These are phyloP conservation scores for Cladosporium sp. DNA, from an alignment of 2,329 filamentous ascomycete species.

Conservation along the genomic window DNA sequence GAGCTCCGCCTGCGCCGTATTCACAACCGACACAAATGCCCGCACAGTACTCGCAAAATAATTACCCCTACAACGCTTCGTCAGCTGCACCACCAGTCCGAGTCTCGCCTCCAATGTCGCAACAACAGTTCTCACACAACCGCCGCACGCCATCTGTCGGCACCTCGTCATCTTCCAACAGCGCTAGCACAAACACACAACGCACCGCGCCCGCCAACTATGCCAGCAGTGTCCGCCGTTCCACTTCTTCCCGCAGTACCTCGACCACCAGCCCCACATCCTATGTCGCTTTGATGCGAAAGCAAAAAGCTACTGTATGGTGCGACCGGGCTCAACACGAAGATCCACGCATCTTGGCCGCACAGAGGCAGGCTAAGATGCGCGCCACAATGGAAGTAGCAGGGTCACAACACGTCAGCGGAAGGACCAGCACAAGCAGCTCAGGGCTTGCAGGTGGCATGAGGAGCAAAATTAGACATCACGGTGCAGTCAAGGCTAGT, in stretches of 20 bases:
- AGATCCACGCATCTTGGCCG: constrained; percentile 79
- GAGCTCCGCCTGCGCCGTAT: constrained; percentile 16
- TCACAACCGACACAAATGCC: constrained; percentile 9
- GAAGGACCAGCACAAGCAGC: constrained; percentile 37
- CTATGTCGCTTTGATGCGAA: constrained; percentile 93
- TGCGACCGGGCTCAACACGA: constrained; percentile 92
- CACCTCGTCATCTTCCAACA: constrained; percentile 70
- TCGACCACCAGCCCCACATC: constrained; percentile 63
- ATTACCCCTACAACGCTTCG: constrained; percentile 1
- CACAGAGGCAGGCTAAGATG: constrained; percentile 84
- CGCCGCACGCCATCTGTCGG: constrained; percentile 67
- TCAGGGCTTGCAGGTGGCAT: constrained; percentile 54
- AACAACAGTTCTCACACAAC: constrained; percentile 10
- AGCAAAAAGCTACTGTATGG: constrained; percentile 98
- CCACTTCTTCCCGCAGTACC: constrained; percentile 74
- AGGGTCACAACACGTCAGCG: constrained; percentile 52
- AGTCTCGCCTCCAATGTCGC: constrained; percentile 20
- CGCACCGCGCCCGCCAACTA: constrained; percentile 41
- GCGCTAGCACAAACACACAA: constrained; percentile 46
- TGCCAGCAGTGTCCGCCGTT: constrained; percentile 58
- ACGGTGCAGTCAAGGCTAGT: constrained; percentile 75
- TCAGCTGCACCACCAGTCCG: constrained; percentile 7
- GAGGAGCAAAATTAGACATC: constrained; percentile 83
- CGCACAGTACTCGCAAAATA: constrained; percentile 8
- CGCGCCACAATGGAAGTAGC: constrained; percentile 82